These are phyloP conservation scores for Miscanthus sacchariflorus DNA, from an alignment of 202 grass and related monocot genomes.

Conservation along the genomic window DNA sequence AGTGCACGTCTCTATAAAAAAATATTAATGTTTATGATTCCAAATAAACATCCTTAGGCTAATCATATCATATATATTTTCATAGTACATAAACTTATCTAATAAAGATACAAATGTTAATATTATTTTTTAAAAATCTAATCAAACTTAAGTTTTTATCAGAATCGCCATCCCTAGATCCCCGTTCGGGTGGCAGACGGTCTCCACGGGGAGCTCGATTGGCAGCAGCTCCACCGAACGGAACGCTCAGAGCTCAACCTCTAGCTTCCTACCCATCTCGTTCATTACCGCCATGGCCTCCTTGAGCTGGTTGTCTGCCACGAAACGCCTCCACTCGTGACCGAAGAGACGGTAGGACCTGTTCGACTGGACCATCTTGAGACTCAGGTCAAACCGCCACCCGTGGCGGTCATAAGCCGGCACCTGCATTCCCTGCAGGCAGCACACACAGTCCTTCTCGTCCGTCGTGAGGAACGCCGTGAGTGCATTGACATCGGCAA, in stretches of 20 bases:
- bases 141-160: not conserved
- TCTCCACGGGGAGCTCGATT: not conserved
- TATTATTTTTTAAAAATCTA: too few relatives aligned
- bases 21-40: too few relatives aligned
- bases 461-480: too few relatives aligned
- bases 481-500: too few relatives aligned
- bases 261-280: not conserved
- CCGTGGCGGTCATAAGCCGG: not conserved
- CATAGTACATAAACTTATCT: too few relatives aligned
- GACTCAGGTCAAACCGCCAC: not conserved
- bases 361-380: not conserved
- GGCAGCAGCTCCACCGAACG: not conserved
- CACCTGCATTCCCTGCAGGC: too few relatives aligned
- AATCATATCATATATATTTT: too few relatives aligned
- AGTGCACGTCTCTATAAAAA: too few relatives aligned
- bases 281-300: not conserved
- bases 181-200: not conserved
- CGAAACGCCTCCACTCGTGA: not conserved
- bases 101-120: too few relatives aligned
- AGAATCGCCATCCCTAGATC: not conserved
- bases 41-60: too few relatives aligned
- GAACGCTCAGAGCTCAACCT: conserved; percentile 4
- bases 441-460: too few relatives aligned
- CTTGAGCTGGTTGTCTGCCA: not conserved
- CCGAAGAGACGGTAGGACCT: not conserved